Evolutionary conservation across 192 early-diverging fungal species (phyloP).

Genomic region (Lobosporangium transversale): DNA sequence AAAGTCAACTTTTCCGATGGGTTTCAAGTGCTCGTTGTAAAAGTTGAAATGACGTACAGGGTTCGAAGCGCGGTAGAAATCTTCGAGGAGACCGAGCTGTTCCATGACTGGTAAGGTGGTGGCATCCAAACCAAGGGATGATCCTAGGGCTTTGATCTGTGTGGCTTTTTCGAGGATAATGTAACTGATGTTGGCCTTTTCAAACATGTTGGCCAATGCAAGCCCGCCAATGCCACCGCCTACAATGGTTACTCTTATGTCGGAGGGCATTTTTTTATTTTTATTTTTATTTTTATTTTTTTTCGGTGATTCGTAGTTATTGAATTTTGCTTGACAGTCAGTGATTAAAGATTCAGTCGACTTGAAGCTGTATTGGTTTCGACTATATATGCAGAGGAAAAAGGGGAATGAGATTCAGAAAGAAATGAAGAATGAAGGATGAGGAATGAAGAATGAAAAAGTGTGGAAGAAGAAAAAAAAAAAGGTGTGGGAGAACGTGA

Average conservation of each 20-base stretch:
- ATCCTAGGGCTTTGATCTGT: constrained; percentile 32
- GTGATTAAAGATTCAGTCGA: too few relatives aligned
- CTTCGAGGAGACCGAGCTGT: constrained; percentile 38
- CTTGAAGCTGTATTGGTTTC: too few relatives aligned
- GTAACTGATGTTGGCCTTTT: constrained; percentile 47
- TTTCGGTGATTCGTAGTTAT: too few relatives aligned
- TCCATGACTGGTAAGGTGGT: constrained; percentile 39
- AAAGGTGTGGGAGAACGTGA: neutral
- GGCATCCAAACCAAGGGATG: constrained; percentile 41
- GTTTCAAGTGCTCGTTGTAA: constrained; percentile 35
- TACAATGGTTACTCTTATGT: constrained; percentile 31
- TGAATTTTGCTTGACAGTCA: too few relatives aligned
- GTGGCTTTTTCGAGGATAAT: constrained; percentile 35
- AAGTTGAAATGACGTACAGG: constrained; percentile 48
- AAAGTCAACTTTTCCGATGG: constrained; percentile 42
- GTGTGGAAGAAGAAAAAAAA: neutral
- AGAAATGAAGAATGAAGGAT: neutral
- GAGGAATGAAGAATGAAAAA: neutral
- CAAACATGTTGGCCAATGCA: constrained; percentile 44
- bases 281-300: too few relatives aligned
- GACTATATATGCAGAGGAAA: neutral
- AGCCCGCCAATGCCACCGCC: constrained; percentile 28
- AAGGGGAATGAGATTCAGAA: neutral
- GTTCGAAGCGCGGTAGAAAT: constrained; percentile 32
- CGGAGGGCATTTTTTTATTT: neutral